These are phyloP conservation scores for Moniliophthora roreri DNA, from an alignment of 1,284 basidiomycete species.

Conservation along the genomic window DNA sequence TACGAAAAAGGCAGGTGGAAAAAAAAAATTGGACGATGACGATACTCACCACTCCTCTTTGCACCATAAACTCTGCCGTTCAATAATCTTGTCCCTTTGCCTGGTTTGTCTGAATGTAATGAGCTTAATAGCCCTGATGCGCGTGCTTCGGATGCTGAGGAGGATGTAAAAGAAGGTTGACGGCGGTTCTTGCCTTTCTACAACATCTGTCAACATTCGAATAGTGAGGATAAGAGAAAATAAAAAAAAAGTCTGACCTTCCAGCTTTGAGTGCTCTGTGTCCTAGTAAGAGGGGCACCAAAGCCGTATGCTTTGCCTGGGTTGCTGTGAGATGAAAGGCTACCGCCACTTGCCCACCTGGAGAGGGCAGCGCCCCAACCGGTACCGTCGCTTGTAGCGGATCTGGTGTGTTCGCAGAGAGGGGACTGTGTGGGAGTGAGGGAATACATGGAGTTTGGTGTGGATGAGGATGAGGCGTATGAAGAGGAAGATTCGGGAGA, in stretches of 20 bases:
- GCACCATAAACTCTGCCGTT: constrained; percentile 79
- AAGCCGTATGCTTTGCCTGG: neutral
- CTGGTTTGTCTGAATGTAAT: constrained; percentile 18
- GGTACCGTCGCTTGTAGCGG: neutral
- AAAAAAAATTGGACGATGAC: neutral
- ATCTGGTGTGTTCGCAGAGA: constrained; percentile 8
- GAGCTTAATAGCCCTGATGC: constrained; percentile 13
- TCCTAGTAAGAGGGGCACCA: constrained; percentile 9
- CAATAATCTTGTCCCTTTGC: constrained; percentile 56
- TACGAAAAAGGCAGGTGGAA: neutral
- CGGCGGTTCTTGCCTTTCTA: constrained; percentile 6
- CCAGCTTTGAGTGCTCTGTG: constrained; percentile 12
- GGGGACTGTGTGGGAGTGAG: constrained; percentile 27
- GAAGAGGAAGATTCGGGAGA: constrained; percentile 24
- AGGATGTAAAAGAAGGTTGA: constrained; percentile 6
- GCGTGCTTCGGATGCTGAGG: constrained; percentile 7
- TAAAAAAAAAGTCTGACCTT: neutral
- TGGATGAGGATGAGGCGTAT: constrained; percentile 19
- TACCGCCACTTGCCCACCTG: constrained; percentile 11
- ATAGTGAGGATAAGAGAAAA: neutral
- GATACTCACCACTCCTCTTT: constrained; percentile 31
- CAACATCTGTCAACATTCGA: no score
- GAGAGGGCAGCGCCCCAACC: constrained; percentile 8
- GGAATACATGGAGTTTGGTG: constrained; percentile 14
- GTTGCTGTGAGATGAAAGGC: neutral